phyloP scores from a whole-genome alignment of 164 flowering plant species.

The Chimonanthus salicifolius region DNA sequence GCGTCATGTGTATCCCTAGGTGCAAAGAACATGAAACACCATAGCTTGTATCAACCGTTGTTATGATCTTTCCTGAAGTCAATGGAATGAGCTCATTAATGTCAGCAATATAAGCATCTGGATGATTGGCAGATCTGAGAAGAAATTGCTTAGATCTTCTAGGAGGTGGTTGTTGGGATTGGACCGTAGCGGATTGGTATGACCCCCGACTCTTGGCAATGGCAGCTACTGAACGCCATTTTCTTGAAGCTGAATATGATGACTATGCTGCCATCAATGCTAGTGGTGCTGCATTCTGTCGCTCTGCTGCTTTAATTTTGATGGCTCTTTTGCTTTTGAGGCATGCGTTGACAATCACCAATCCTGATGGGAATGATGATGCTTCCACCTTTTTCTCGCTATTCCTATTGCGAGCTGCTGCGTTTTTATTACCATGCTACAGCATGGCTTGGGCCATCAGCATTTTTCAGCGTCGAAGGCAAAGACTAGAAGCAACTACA shows the following conservation, averaged over 20 bases:
- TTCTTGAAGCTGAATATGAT: conserved; percentile 82
- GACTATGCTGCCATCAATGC: conserved; percentile 79
- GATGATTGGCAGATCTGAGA: too few relatives aligned
- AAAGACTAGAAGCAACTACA: conserved; percentile 76
- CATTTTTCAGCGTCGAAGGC: conserved; percentile 80
- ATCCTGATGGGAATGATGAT: conserved; percentile 53
- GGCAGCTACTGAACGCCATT: conserved; percentile 87
- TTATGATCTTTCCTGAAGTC: conserved; percentile 62
- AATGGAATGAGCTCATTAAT: conserved; percentile 71
- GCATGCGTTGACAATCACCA: conserved; percentile 50
- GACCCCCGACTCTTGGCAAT: conserved; percentile 92
- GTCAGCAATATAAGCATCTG: conserved; percentile 92
- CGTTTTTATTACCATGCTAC: conserved; percentile 89
- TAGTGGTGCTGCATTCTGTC: conserved; percentile 91
- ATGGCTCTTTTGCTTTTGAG: conserved; percentile 77
- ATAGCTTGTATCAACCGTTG: conserved; percentile 94
- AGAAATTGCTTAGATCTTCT: too few relatives aligned
- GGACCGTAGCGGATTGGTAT: conserved; percentile 78
- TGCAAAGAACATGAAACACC: conserved; percentile 35
- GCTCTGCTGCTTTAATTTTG: conserved; percentile 80
- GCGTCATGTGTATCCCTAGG: too few relatives aligned
- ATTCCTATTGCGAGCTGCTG: conserved; percentile 88
- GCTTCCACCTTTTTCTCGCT: conserved; percentile 68
- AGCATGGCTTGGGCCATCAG: conserved; percentile 97
- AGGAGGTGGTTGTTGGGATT: conserved; percentile 22